These are phyloP conservation scores for Acer negundo DNA, from an alignment of 345 rosid genomes.

Conservation along the genomic window DNA sequence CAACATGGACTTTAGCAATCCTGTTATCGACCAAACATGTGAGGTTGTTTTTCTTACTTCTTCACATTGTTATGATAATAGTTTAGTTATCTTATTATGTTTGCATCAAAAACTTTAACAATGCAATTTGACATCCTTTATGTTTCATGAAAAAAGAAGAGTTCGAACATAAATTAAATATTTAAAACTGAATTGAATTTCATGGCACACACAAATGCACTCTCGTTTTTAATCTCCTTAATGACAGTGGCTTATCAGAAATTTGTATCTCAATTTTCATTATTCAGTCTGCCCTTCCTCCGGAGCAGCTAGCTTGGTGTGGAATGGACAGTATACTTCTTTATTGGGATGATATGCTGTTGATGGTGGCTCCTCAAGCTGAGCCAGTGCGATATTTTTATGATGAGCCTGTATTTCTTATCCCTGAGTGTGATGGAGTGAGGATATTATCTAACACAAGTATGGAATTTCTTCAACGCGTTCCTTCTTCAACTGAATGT, in stretches of 20 bases:
- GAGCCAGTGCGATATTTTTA: slow-evolving; percentile 79
- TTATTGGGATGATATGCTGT: slow-evolving; percentile 88
- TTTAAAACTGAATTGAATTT: neutral
- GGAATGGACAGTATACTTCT: slow-evolving; percentile 91
- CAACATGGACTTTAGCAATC: slow-evolving; percentile 50
- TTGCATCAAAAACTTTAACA: too few species aligned
- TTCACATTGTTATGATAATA: neutral
- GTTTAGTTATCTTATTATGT: too few species aligned
- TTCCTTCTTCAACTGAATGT: slow-evolving; percentile 91
- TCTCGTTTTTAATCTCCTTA: neutral
- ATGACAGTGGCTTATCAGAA: neutral
- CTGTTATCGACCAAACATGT: slow-evolving; percentile 65
- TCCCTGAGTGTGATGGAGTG: slow-evolving; percentile 98
- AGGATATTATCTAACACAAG: slow-evolving; percentile 83
- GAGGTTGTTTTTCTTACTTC: slow-evolving; percentile 49
- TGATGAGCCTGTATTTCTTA: slow-evolving; percentile 82
- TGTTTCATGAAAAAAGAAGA: too few species aligned
- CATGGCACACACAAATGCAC: neutral
- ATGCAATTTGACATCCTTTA: too few species aligned
- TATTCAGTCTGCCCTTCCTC: slow-evolving; percentile 90
- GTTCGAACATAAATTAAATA: neutral
- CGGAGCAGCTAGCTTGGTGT: slow-evolving; percentile 97
- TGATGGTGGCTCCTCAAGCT: slow-evolving; percentile 95
- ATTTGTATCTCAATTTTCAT: slow-evolving; percentile 8
- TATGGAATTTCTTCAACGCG: slow-evolving; percentile 93